Percentiles rank a stretch among this genome's conserved stretches.
phyloP scores from a whole-genome alignment of 129 eudicot genomes.

The Flaveria brownii region DNA sequence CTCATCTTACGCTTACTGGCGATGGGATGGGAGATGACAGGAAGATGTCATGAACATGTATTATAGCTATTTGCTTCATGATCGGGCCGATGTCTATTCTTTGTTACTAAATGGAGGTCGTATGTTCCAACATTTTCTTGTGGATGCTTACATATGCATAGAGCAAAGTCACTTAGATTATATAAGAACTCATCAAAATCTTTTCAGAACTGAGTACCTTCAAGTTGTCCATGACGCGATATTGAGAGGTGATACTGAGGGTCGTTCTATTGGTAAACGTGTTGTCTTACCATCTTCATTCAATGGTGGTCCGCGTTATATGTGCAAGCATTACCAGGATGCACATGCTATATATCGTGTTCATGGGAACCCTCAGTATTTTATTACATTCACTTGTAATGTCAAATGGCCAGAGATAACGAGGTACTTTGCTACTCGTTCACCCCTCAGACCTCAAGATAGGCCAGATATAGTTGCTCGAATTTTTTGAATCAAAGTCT shows the following conservation, averaged over 20 bases:
- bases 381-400: too few species aligned
- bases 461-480: background rate
- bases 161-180: constrained; percentile 1
- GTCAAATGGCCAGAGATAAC: too few species aligned
- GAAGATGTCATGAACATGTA: background rate
- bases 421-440: too few species aligned
- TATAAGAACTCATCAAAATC: background rate
- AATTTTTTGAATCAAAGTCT: background rate
- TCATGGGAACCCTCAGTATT: too few species aligned
- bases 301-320: background rate
- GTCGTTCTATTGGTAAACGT: background rate
- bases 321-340: background rate
- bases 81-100: background rate
- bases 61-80: background rate
- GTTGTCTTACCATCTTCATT: background rate
- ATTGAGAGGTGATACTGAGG: background rate
- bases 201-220: background rate
- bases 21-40: background rate
- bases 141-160: background rate
- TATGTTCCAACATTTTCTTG: background rate
- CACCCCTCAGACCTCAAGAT: background rate
- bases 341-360: too few species aligned
- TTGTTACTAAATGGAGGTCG: background rate
- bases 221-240: background rate
- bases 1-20: background rate